Conservation (phyloP, 176 grass and related monocot species). For the Eremochloa ophiuroides region DNA sequence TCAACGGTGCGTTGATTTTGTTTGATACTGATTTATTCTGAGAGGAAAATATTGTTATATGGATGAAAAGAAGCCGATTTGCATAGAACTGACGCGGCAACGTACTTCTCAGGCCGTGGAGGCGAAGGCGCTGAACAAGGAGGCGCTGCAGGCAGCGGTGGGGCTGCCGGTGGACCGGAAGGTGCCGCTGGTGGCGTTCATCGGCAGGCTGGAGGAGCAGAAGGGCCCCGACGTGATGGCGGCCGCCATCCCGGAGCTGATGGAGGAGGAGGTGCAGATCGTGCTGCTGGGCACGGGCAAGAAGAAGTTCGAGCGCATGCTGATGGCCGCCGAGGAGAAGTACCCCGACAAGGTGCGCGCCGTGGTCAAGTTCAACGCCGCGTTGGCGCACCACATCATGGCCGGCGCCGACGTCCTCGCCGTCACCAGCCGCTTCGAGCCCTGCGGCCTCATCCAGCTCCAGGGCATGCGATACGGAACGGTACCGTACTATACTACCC, state of each 20-base stretch:
- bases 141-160: conserved; percentile 76
- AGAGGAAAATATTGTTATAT: too few species aligned
- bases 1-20: too few species aligned
- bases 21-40: too few species aligned
- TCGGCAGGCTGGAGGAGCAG: conserved; percentile 93
- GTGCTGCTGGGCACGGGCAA: conserved; percentile 94
- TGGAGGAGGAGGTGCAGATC: conserved; percentile 78
- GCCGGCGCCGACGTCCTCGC: conserved; percentile 79
- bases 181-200: conserved; percentile 76
- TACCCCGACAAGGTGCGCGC: conserved; percentile 69
- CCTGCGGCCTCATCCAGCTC: conserved; percentile 92
- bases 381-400: conserved; percentile 85
- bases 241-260: conserved; percentile 58
- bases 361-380: conserved; percentile 84
- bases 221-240: conserved; percentile 93
- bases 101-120: conserved; percentile 44
- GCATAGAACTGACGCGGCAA: background rate
- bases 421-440: conserved; percentile 84
- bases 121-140: conserved; percentile 81
- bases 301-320: conserved; percentile 72
- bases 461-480: conserved; percentile 92
- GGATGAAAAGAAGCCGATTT: too few species aligned
- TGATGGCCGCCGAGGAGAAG: conserved; percentile 48
- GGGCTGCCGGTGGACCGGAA: conserved; percentile 67
- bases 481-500: too few species aligned